Conservation (phyloP, 176 grass and related monocot species). For the Oryza meridionalis region DNA sequence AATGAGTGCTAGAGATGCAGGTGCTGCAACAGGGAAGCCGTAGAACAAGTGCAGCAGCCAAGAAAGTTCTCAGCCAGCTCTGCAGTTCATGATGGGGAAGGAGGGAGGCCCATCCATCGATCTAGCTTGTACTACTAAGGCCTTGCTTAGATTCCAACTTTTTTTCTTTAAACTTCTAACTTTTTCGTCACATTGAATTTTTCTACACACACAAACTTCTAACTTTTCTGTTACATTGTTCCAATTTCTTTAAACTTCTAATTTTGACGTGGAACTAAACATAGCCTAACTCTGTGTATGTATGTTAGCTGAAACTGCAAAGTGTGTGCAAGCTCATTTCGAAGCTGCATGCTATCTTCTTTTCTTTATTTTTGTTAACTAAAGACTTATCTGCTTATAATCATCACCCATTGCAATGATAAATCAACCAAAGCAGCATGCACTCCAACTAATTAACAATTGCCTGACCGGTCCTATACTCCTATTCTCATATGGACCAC, state of each 20-base stretch:
- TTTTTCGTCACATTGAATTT: no score
- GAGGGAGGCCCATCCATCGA: background rate
- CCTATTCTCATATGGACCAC: conserved; percentile 15
- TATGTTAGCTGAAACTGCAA: background rate
- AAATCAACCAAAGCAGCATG: background rate
- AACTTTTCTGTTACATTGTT: no score
- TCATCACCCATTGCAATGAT: conserved; percentile 20
- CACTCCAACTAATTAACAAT: background rate
- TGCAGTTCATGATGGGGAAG: background rate
- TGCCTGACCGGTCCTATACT: background rate
- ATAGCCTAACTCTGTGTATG: no score
- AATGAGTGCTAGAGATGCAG: no score
- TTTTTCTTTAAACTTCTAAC: no score
- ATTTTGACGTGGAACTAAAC: no score
- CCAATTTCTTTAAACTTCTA: no score
- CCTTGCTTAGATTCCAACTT: no score
- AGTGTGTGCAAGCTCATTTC: background rate
- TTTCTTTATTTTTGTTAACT: background rate
- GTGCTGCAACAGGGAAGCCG: background rate
- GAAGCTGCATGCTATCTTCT: background rate
- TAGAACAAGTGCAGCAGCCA: background rate
- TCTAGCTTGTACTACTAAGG: background rate
- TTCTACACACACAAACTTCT: no score
- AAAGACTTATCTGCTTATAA: background rate
- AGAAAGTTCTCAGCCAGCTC: background rate